phyloP scores from a whole-genome alignment of 768 basidiomycete genomes.

The Amanita subjunquillea region DNA sequence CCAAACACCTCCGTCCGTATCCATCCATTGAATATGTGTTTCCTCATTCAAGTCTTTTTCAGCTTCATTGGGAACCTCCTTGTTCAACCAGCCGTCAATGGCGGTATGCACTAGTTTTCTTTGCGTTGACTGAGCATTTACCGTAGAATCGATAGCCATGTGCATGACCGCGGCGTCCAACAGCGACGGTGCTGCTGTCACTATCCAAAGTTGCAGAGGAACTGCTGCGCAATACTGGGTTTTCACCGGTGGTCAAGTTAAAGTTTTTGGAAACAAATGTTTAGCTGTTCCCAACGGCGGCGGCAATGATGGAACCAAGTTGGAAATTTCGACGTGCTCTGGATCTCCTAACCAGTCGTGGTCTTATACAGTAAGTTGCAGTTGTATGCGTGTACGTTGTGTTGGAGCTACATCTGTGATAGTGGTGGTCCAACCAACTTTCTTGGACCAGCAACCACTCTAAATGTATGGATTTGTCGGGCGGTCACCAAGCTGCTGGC shows the following conservation, averaged over 20 bases:
- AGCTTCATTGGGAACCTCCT: conserved; percentile 34
- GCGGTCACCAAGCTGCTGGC: conserved; percentile 28
- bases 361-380: conserved; percentile 28
- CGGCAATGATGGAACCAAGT: conserved; percentile 30
- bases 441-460: conserved; percentile 34
- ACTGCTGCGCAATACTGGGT: conserved; percentile 37
- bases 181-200: conserved; percentile 35
- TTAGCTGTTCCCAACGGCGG: conserved; percentile 35
- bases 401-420: neutral
- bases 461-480: conserved; percentile 40
- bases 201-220: conserved; percentile 35
- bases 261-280: conserved; percentile 37
- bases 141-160: conserved; percentile 22
- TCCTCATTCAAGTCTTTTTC: neutral
- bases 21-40: neutral
- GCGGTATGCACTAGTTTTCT: conserved; percentile 17
- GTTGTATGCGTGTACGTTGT: neutral
- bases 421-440: conserved; percentile 25
- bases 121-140: neutral
- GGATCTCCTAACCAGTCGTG: conserved; percentile 36
- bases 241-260: conserved; percentile 30
- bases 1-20: conserved; percentile 19
- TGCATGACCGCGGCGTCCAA: conserved; percentile 43
- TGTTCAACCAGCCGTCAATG: conserved; percentile 32
- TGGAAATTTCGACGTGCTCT: conserved; percentile 44